These are phyloP conservation scores for Eucalyptus virginea DNA, from an alignment of 345 rosid species.

Conservation along the genomic window DNA sequence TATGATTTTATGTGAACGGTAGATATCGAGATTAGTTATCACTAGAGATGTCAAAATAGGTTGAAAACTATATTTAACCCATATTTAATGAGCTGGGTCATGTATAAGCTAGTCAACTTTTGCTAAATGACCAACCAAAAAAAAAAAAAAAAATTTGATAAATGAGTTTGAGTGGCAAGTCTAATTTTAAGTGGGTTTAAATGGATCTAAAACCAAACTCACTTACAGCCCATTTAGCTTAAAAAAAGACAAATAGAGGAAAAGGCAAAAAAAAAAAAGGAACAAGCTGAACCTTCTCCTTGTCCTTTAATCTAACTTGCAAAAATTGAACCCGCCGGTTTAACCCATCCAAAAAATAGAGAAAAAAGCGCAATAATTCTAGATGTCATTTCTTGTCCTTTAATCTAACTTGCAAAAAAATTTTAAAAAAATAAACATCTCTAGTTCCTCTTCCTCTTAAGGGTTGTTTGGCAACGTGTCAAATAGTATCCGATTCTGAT, in stretches of 20 bases:
- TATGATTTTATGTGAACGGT: not conserved
- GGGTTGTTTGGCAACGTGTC: rapidly evolving
- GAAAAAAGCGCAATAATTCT: no score
- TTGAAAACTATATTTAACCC: not conserved
- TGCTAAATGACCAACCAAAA: no score
- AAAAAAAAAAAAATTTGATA: no score
- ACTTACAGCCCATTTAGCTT: not conserved
- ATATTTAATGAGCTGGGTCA: not conserved
- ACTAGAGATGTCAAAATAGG: not conserved
- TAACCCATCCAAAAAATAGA: no score
- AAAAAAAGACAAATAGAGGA: not conserved
- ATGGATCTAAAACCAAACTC: not conserved
- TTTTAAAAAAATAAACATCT: no score
- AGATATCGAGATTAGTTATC: not conserved
- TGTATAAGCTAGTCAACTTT: not conserved
- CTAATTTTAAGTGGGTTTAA: not conserved
- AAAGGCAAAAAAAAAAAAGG: no score
- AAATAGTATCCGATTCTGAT: rapidly evolving
- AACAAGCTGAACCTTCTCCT: not conserved
- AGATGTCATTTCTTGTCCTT: no score
- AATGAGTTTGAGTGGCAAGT: not conserved
- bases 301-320: no score
- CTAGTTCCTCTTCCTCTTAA: no score
- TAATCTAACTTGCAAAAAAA: no score
- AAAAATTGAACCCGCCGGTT: not conserved